Base-by-base conservation (phyloP, 176 grass and related monocot genomes). In the Avena sativa region DNA sequence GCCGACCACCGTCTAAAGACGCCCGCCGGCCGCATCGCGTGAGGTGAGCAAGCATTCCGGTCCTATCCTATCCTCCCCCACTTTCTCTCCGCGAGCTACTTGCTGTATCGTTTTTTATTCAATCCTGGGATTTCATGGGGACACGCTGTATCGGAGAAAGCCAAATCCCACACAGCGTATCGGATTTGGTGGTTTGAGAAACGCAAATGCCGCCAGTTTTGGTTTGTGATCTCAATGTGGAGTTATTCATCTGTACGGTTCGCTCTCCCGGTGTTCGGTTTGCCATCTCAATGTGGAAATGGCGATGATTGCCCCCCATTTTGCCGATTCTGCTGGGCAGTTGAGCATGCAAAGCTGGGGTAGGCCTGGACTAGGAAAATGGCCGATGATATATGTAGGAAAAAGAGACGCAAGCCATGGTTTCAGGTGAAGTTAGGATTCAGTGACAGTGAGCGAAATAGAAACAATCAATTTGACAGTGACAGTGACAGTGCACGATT, bases 21-120 rank as follows among this genome's bases (percentile, higher is more conserved):
- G 59, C 69, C 58, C 69, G 1, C 3, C 47, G 34, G 14, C 69
- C 30, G 44, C 76, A 6, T 76, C 49, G 19, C 58, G 0, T 17
- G 28, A 88, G 89, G 85, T 85, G 62, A 50, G 89, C 43, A 81
- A 40, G 69, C 69, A 76, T 23, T 34, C 28, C 43, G 26, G 32
- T 20, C 9, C 19, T 0, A 36, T 71, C 83, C 26, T 77, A n/a
- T 5, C 40, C n/a, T 28, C 28, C 59, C 40, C 40, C 40, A 43
- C 25, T 23, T 16, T 43, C 28, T 4, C 20, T 23, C 57, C 21
- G 36, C 19, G 59, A 23, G 79, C 30, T 49, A 5, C 25, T 46
- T 36, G 74, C 15, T 48, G 38, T 36, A 19, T 38, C 8, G 49
- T 36, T 26, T 74, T 3, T 16, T 25, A 53, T 51, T 12, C 62